These are phyloP conservation scores for Russula virescens DNA, from an alignment of 768 basidiomycete genomes.

Conservation along the genomic window DNA sequence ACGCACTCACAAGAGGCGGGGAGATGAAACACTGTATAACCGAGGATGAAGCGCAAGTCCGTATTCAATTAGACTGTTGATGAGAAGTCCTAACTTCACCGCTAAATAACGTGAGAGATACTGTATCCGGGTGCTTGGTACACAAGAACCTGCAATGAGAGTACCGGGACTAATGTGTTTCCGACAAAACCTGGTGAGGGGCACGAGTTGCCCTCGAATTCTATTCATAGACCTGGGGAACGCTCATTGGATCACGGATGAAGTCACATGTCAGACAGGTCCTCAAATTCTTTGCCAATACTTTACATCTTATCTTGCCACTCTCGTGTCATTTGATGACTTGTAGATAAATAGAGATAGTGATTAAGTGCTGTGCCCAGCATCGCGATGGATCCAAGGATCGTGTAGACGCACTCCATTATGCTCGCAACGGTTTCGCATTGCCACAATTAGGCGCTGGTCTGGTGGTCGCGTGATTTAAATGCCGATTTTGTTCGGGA, in stretches of 20 bases:
- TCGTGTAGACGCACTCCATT: neutral
- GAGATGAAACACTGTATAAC: too few relatives aligned
- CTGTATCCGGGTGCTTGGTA: neutral
- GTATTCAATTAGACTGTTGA: neutral
- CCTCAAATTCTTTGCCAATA: neutral
- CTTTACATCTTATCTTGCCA: neutral
- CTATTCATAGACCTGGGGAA: too few relatives aligned
- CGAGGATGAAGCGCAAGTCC: neutral
- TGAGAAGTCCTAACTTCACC: neutral
- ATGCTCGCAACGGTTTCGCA: neutral
- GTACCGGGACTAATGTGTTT: neutral
- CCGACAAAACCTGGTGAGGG: neutral
- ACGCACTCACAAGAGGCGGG: neutral
- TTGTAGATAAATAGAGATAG: neutral
- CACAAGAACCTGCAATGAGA: neutral
- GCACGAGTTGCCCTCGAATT: too few relatives aligned
- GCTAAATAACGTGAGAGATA: neutral
- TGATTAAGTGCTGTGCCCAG: neutral
- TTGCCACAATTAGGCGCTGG: neutral
- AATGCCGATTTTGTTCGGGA: neutral
- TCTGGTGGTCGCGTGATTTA: neutral
- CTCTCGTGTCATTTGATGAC: neutral
- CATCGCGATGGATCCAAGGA: slow-evolving; percentile 2
- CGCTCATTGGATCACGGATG: neutral
- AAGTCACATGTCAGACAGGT: too few relatives aligned